Evolutionary conservation across 2,329 filamentous ascomycete species (phyloP).

Genomic region (Bertia moriformis): DNA sequence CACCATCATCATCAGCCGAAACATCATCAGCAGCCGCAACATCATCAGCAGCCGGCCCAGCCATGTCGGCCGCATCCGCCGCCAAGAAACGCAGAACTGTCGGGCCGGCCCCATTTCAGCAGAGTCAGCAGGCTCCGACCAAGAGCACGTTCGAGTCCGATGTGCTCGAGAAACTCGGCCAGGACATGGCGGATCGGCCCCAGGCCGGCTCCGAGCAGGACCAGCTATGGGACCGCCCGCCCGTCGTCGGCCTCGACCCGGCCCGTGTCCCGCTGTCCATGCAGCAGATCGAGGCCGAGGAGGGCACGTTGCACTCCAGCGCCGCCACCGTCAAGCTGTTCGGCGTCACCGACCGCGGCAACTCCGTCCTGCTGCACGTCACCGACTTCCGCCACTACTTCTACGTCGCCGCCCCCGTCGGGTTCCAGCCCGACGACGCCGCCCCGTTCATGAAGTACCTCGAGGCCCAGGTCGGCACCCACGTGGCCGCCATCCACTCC

Average conservation of each 20-base stretch:
- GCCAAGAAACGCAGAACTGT: conserved; percentile 68
- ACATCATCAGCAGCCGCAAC: no score
- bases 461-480: conserved; percentile 62
- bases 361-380: conserved; percentile 88
- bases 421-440: conserved; percentile 68
- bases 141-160: conserved; percentile 91
- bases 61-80: neutral
- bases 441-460: conserved; percentile 65
- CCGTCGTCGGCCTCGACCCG: conserved; percentile 33
- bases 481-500: conserved; percentile 62
- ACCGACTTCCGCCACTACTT: conserved; percentile 94
- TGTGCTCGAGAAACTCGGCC: conserved; percentile 86
- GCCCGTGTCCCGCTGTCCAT: conserved; percentile 61
- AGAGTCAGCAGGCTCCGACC: conserved; percentile 41
- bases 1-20: no score
- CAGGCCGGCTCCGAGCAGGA: conserved; percentile 81
- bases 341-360: conserved; percentile 68
- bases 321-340: conserved; percentile 75
- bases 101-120: conserved; percentile 34
- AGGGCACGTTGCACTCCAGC: conserved; percentile 67
- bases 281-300: conserved; percentile 89
- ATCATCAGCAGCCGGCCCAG: no score
- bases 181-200: conserved; percentile 77
- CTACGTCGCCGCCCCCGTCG: conserved; percentile 75
- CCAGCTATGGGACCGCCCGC: conserved; percentile 68